Percentiles rank a stretch among this genome's conserved stretches.
Evolutionary conservation across 2,329 filamentous ascomycete genomes (phyloP).

Genomic region (Apiospora sp.): DNA sequence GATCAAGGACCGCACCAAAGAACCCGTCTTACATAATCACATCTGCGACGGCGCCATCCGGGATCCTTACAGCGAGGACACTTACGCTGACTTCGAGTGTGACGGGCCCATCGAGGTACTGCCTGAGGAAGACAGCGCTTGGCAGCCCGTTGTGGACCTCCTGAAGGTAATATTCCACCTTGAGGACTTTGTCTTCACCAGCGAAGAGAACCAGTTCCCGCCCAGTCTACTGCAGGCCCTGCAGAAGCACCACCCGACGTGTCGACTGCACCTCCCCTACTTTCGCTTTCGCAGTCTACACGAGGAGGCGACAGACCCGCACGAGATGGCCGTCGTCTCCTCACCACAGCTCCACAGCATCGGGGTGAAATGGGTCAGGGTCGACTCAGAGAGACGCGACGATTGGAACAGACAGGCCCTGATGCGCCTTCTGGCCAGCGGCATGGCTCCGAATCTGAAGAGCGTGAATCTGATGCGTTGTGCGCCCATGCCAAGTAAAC

Average conservation of each 20-base stretch:
- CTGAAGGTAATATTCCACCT: background rate
- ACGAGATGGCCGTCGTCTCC: background rate
- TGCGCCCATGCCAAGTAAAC: background rate
- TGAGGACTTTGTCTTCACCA: background rate
- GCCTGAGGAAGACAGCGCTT: background rate
- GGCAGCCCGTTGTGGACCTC: background rate
- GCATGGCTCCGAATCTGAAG: background rate
- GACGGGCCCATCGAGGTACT: background rate
- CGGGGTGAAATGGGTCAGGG: background rate
- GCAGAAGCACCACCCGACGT: background rate
- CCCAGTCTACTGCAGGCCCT: background rate
- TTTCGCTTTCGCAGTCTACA: background rate
- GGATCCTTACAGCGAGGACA: background rate
- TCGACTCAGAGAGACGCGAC: background rate
- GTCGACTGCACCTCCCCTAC: background rate
- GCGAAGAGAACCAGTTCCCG: background rate
- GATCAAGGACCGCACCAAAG: background rate
- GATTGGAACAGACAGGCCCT: background rate
- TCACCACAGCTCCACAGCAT: background rate
- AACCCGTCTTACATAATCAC: background rate
- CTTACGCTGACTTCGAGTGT: background rate
- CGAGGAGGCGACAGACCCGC: background rate
- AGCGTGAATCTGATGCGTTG: background rate
- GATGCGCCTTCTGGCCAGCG: background rate
- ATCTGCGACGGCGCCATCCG: background rate